phyloP scores from a whole-genome alignment of 352 stramenopile genomes.

The Pythium myriotylum region DNA sequence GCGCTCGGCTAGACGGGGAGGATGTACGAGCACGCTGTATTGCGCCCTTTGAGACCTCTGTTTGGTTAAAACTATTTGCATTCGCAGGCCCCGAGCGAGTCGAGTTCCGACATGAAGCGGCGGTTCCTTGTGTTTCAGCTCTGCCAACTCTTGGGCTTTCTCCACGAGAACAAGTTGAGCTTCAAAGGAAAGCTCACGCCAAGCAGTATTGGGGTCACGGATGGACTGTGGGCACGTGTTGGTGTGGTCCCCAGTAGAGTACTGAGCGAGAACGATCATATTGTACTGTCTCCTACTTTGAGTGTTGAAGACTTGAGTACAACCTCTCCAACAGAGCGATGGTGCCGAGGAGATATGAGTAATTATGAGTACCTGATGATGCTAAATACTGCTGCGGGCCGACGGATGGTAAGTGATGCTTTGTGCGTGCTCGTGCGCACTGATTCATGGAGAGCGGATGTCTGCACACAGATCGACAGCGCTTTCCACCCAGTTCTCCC shows the following conservation, averaged over 20 bases:
- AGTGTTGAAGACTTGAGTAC: conserved; percentile 23
- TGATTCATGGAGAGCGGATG: not conserved
- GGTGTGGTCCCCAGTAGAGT: conserved; percentile 30
- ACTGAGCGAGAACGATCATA: not conserved
- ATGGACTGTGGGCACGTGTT: conserved; percentile 57
- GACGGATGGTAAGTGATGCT: conserved; percentile 56
- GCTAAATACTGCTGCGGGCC: conserved; percentile 90
- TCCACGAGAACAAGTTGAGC: conserved; percentile 45
- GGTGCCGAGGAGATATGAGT: conserved; percentile 85
- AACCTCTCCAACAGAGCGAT: conserved; percentile 78
- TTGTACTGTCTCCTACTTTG: not conserved
- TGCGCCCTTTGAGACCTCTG: no score
- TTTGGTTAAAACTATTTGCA: no score
- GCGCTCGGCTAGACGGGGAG: conserved; percentile 47
- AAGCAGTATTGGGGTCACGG: conserved; percentile 44
- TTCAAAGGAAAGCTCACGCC: conserved; percentile 47
- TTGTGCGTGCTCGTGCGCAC: not conserved
- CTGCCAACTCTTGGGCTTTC: conserved; percentile 40
- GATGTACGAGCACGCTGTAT: conserved; percentile 22
- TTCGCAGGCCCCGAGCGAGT: conserved; percentile 28
- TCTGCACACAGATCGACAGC: conserved; percentile 48
- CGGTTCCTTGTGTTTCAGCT: conserved; percentile 76
- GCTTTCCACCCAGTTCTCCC: conserved; percentile 94
- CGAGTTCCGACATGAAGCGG: conserved; percentile 58
- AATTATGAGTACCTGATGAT: conserved; percentile 95